Base-by-base conservation (phyloP, 148 eudicot genomes). In the Amaranthus cruentus region DNA sequence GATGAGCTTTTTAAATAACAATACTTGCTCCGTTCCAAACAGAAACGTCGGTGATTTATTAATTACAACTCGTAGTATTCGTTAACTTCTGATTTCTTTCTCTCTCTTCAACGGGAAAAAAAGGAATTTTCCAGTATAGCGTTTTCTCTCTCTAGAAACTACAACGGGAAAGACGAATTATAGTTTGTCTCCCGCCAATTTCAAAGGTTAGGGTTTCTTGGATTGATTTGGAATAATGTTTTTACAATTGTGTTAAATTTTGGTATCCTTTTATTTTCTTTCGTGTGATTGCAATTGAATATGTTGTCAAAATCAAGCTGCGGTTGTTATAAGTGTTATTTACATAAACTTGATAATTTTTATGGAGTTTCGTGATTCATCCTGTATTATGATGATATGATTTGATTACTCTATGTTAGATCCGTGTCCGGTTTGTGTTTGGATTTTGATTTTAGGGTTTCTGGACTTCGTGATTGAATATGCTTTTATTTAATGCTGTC, bases 51-150 rank as follows among this genome's bases (percentile, higher is more conserved):
- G 79, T 75, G 84, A 66, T 76, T 28, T 28, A 28, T 28, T 28
- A 28, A 28, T 28, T 28, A 28, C 2, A 28, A 28, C 73, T 81
- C 74, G 50, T 73, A 76, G 53, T 86, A 88, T 87, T 84, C 92
- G 97, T 90, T 90, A 85, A 76, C 58, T 7, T 72, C 56, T 5
- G 4, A 9, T 47, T 9, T 49, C 73, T 61, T 79, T 74, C 70
- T 62, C 69, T 57, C 69, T 77, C 70, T 84, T 85, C 86, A 86
- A 89, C 89, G 89, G 90, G 87, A 85, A 79, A 89, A 82, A 75
- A 43, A 11, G n/a, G n/a, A 10, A 71, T 79, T 77, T 70, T 67
- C 70, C 68, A 63, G 77, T 14, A 50, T 52, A 49, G 72, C 73
- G 68, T 52, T 73, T 67, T 53, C 62, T 68, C 50, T 69, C 78